Conservation (phyloP, 305 asterid species). For the Vinca major region DNA sequence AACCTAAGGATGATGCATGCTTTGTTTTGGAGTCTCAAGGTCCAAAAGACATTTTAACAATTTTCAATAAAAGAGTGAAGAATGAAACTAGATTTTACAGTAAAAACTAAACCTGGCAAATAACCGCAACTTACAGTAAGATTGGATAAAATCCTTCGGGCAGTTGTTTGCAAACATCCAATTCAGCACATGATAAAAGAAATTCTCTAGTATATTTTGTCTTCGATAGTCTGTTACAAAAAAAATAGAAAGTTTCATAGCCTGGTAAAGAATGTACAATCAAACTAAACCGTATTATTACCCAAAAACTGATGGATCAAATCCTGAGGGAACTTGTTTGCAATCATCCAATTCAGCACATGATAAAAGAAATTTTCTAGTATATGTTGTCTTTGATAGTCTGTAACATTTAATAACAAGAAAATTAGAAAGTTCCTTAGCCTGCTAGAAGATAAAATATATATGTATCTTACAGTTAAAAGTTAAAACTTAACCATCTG, state of each 20-base stretch:
- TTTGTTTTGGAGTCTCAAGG: not conserved
- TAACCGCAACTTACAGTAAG: constrained; percentile 25
- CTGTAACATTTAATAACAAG: constrained; percentile 6
- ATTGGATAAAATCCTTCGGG: constrained; percentile 26
- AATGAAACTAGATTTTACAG: not conserved
- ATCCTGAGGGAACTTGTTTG: constrained; percentile 25
- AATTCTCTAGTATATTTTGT: constrained; percentile 30
- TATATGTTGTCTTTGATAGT: constrained; percentile 23
- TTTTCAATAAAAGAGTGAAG: not conserved
- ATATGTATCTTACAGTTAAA: not conserved
- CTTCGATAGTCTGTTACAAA: constrained; percentile 18
- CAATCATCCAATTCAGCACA: constrained; percentile 22
- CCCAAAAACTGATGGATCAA: constrained; percentile 15
- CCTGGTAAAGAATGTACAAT: too few species aligned
- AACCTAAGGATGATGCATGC: not conserved
- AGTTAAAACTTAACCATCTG: not conserved
- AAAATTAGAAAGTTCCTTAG: not conserved
- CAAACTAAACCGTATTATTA: too few species aligned
- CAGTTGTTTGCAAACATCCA: constrained; percentile 21
- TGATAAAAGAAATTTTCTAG: constrained; percentile 37
- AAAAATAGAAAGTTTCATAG: too few species aligned
- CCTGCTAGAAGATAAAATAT: not conserved
- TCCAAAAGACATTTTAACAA: not conserved
- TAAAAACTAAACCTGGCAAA: not conserved
- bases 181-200: constrained; percentile 28